phyloP scores from a whole-genome alignment of 352 stramenopile genomes.

The Pythium dissimile region DNA sequence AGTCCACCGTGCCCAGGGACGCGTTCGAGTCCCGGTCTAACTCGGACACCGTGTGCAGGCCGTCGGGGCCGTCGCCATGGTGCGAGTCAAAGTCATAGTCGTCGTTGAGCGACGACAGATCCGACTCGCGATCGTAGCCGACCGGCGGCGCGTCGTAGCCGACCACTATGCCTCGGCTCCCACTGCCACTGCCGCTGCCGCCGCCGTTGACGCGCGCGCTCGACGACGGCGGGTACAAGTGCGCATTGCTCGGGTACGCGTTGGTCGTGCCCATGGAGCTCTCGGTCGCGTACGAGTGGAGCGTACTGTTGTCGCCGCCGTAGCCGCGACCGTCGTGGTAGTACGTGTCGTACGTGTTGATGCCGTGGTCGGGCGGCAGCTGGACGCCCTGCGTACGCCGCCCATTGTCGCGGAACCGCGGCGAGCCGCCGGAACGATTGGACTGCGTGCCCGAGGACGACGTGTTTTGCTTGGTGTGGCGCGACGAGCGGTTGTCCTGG shows the following conservation, averaged over 20 bases:
- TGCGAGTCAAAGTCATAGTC: slow-evolving; percentile 39
- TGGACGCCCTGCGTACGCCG: background rate
- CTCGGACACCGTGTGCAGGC: slow-evolving; percentile 21
- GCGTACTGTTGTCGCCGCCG: slow-evolving; percentile 1
- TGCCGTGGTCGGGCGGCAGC: slow-evolving; percentile 9
- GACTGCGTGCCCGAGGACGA: slow-evolving; percentile 56
- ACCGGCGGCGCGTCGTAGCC: background rate
- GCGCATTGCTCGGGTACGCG: slow-evolving; percentile 1
- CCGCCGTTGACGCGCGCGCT: background rate
- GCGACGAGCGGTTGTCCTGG: slow-evolving; percentile 30
- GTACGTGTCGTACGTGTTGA: slow-evolving; percentile 16
- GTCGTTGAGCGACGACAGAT: slow-evolving; percentile 56
- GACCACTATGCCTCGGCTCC: background rate
- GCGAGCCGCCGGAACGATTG: background rate
- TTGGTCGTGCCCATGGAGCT: slow-evolving; percentile 13
- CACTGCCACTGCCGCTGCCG: background rate
- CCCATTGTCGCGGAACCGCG: slow-evolving; percentile 1
- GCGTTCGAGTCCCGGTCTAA: slow-evolving; percentile 31
- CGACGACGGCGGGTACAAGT: slow-evolving; percentile 10
- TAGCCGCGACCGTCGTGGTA: slow-evolving; percentile 11
- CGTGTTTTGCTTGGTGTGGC: slow-evolving; percentile 54
- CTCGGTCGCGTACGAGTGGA: slow-evolving; percentile 7
- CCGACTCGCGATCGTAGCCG: slow-evolving; percentile 42
- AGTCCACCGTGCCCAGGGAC: slow-evolving; percentile 58
- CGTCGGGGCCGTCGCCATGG: background rate